These are phyloP conservation scores for Polytolypa hystricis DNA, from an alignment of 2,329 filamentous ascomycete genomes.

Conservation along the genomic window DNA sequence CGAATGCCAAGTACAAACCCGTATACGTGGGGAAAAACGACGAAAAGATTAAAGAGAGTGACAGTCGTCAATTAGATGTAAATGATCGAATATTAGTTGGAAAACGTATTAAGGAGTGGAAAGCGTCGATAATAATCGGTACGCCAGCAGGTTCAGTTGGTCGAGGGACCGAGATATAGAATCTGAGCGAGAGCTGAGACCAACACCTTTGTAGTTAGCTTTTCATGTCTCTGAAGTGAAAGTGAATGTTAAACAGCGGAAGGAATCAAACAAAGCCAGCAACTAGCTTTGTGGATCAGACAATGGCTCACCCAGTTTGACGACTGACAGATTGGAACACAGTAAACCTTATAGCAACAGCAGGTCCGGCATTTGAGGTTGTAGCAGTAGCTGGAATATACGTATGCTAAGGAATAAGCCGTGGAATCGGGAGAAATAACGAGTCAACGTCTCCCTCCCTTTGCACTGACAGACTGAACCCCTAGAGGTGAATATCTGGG, in stretches of 20 bases:
- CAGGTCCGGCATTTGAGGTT: constrained; percentile 36
- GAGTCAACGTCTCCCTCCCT: constrained; percentile 38
- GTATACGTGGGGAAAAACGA: constrained; percentile 28
- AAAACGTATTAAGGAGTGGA: constrained; percentile 34
- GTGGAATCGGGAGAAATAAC: constrained; percentile 31
- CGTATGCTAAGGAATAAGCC: constrained; percentile 18
- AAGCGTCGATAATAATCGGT: constrained; percentile 31
- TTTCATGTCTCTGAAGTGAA: constrained; percentile 19
- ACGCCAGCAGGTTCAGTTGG: constrained; percentile 21
- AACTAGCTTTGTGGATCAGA: too few species aligned
- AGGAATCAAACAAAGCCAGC: too few species aligned
- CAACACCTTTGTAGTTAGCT: constrained; percentile 17
- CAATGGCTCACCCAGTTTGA: constrained; percentile 34
- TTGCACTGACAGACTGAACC: constrained; percentile 22
- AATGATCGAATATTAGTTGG: constrained; percentile 51
- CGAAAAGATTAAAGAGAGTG: constrained; percentile 37
- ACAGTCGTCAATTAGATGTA: constrained; percentile 36
- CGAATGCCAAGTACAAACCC: constrained; percentile 31
- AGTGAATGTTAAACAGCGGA: too few species aligned
- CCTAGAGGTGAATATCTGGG: constrained; percentile 22
- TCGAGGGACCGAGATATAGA: constrained; percentile 16
- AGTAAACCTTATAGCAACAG: constrained; percentile 32
- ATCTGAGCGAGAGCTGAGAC: constrained; percentile 1
- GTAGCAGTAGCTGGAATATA: constrained; percentile 28
- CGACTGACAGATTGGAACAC: constrained; percentile 16